Conservation (phyloP, 371 early-diverging fungal species). For the Mortierella sp. region DNA sequence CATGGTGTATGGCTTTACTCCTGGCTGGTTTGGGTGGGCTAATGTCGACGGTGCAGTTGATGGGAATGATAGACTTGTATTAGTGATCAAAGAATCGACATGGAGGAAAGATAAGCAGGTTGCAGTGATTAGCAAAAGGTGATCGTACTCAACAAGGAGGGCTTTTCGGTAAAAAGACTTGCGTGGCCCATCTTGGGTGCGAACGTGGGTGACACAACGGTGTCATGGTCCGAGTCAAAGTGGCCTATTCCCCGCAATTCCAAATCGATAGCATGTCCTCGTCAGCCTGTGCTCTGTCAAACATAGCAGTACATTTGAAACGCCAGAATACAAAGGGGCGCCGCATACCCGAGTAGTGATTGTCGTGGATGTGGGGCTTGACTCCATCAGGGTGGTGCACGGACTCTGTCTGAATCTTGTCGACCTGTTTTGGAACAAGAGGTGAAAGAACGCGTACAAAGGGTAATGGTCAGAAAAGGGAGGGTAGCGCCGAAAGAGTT, state of each 20-base stretch:
- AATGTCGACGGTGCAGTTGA: conserved; percentile 5
- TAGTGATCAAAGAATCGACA: neutral
- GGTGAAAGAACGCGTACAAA: neutral
- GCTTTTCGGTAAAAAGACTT: conserved; percentile 17
- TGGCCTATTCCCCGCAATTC: conserved; percentile 2
- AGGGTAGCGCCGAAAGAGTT: neutral
- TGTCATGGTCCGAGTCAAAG: conserved; percentile 46
- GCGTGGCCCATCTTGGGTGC: conserved; percentile 8
- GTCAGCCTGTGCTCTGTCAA: neutral
- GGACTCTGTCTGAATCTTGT: conserved; percentile 28
- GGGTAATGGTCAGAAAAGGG: neutral
- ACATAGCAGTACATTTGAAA: neutral
- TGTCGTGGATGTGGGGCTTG: neutral
- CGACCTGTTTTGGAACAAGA: conserved; percentile 16
- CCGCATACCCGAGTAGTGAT: conserved; percentile 13
- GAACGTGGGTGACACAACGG: conserved; percentile 29
- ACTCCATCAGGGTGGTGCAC: neutral
- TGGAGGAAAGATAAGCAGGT: neutral
- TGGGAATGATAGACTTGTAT: neutral
- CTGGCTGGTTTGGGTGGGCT: conserved; percentile 89
- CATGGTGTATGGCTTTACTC: conserved; percentile 85
- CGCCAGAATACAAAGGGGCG: neutral
- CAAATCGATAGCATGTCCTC: neutral
- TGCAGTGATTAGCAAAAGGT: neutral
- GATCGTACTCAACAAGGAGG: conserved; percentile 28